These are phyloP conservation scores for Tylopilus plumbeoviolaceoides DNA, from an alignment of 768 basidiomycete genomes.

Conservation along the genomic window DNA sequence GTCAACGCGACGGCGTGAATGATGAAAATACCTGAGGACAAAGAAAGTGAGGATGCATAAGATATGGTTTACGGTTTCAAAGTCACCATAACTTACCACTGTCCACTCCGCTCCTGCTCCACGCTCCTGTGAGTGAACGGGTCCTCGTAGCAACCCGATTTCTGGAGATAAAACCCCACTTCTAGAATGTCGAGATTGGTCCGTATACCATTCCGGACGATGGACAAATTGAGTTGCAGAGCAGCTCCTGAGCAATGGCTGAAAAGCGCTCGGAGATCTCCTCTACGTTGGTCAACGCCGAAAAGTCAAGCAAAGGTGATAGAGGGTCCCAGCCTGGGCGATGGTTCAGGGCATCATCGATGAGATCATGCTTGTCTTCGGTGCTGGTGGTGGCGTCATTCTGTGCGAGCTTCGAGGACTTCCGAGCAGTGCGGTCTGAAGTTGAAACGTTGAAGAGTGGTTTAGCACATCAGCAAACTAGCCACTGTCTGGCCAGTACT, in stretches of 20 bases:
- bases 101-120: slow-evolving; percentile 60
- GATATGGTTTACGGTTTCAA: background rate
- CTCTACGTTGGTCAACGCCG: slow-evolving; percentile 32
- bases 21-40: slow-evolving; percentile 69
- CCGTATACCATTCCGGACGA: slow-evolving; percentile 30
- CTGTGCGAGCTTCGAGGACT: slow-evolving; percentile 6
- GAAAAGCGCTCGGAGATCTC: slow-evolving; percentile 46
- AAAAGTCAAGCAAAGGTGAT: slow-evolving; percentile 43
- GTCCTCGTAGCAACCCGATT: slow-evolving; percentile 56
- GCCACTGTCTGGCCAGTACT: no score
- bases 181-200: slow-evolving; percentile 61
- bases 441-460: background rate
- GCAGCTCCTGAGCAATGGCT: slow-evolving; percentile 42
- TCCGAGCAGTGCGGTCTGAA: slow-evolving; percentile 7
- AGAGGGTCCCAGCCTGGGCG: slow-evolving; percentile 1
- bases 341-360: background rate
- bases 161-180: slow-evolving; percentile 71
- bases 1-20: slow-evolving; percentile 49
- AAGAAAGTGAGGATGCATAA: slow-evolving; percentile 2
- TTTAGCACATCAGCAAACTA: no score
- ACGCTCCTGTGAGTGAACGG: slow-evolving; percentile 71
- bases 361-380: background rate
- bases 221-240: slow-evolving; percentile 45
- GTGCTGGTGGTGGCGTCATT: background rate
- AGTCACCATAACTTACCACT: slow-evolving; percentile 59